phyloP scores from a whole-genome alignment of 805 yeast species.

The Ogataea naganishii region DNA sequence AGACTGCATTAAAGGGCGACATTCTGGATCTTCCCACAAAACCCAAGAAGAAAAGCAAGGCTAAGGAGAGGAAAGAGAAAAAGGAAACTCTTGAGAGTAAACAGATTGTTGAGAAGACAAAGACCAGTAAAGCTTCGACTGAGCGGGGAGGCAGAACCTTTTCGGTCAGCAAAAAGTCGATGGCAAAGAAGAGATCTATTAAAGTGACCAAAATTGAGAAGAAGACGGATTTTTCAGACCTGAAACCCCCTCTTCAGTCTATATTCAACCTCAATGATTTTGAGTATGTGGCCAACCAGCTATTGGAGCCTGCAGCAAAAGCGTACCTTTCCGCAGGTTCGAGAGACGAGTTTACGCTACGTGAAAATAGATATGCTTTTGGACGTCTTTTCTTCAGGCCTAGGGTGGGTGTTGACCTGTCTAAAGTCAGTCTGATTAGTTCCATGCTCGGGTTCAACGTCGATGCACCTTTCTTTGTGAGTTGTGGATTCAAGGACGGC shows the following conservation, averaged over 20 bases:
- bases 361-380: constrained; percentile 35
- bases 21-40: neutral
- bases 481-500: too few species aligned
- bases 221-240: too few species aligned
- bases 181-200: too few species aligned
- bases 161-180: too few species aligned
- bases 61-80: too few species aligned
- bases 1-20: neutral
- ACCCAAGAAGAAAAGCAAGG: too few species aligned
- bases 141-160: too few species aligned
- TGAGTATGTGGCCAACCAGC: constrained; percentile 35
- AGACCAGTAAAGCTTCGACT: too few species aligned
- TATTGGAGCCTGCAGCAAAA: constrained; percentile 35
- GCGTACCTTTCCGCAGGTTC: constrained; percentile 37
- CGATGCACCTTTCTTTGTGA: constrained; percentile 74
- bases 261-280: constrained; percentile 36
- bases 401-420: constrained; percentile 60
- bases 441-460: constrained; percentile 58
- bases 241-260: constrained; percentile 30
- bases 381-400: constrained; percentile 34
- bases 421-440: constrained; percentile 49
- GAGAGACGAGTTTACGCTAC: constrained; percentile 35
- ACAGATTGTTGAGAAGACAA: too few species aligned
- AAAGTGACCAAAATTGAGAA: too few species aligned
- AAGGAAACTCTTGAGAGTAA: too few species aligned